Conservation (phyloP, 352 stramenopile species). For the Globisporangium barbulae region DNA sequence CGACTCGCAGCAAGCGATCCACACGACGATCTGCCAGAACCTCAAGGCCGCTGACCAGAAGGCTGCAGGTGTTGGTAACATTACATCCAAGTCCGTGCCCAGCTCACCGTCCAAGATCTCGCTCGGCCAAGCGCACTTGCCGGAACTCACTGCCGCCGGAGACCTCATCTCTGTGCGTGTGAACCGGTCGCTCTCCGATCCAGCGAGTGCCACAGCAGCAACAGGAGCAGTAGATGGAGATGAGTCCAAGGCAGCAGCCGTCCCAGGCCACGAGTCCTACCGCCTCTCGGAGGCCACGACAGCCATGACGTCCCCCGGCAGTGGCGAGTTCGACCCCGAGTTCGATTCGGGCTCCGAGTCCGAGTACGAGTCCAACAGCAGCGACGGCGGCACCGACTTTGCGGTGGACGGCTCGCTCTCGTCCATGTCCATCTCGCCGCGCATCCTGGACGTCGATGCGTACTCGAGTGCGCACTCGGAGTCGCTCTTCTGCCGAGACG, state of each 20-base stretch:
- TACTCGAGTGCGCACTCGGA: constrained; percentile 39
- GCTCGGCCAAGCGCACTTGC: not conserved
- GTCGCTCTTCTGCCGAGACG: constrained; percentile 73
- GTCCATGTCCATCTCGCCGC: constrained; percentile 40
- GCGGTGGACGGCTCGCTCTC: constrained; percentile 18
- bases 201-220: not conserved
- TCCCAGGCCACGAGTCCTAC: not conserved
- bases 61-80: constrained; percentile 7
- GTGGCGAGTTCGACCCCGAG: constrained; percentile 34
- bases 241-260: constrained; percentile 2
- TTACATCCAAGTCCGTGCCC: constrained; percentile 37
- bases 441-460: constrained; percentile 42
- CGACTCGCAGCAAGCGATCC: constrained; percentile 60
- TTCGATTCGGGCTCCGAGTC: constrained; percentile 21
- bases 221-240: not conserved
- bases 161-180: constrained; percentile 19
- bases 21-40: constrained; percentile 44
- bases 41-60: constrained; percentile 15
- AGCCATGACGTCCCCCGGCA: constrained; percentile 12
- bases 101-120: constrained; percentile 27
- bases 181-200: constrained; percentile 29
- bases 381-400: constrained; percentile 25
- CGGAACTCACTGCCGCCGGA: not conserved
- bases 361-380: constrained; percentile 38
- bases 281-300: constrained; percentile 14